These are phyloP conservation scores for Avicennia marina DNA, from an alignment of 257 asterid species.

Conservation along the genomic window DNA sequence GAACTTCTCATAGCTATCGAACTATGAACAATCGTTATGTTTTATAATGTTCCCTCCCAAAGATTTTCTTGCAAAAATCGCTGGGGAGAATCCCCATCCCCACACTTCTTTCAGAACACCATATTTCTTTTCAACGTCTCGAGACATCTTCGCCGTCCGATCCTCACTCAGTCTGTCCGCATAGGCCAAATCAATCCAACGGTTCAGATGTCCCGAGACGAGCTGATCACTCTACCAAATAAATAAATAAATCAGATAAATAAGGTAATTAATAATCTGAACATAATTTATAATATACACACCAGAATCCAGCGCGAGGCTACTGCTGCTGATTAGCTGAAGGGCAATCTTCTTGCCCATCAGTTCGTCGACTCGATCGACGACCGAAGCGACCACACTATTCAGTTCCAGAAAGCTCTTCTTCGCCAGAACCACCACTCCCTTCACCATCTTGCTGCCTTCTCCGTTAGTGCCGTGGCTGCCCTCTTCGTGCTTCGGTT, in stretches of 20 bases:
- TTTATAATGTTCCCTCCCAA: too few species aligned
- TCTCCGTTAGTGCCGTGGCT: neutral
- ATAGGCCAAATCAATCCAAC: constrained; percentile 14
- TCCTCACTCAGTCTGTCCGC: too few species aligned
- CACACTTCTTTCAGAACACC: too few species aligned
- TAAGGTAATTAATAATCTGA: neutral
- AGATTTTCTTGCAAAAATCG: too few species aligned
- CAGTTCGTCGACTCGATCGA: constrained; percentile 50
- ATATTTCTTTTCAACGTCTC: too few species aligned
- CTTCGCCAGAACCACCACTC: constrained; percentile 66
- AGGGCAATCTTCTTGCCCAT: constrained; percentile 49
- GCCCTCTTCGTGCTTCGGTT: constrained; percentile 22
- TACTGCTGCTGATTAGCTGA: constrained; percentile 42
- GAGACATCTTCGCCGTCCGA: constrained; percentile 13
- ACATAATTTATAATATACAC: neutral
- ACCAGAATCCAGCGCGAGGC: constrained; percentile 22
- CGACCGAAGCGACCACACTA: constrained; percentile 30
- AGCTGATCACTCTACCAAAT: neutral
- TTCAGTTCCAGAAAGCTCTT: constrained; percentile 42
- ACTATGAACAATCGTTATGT: too few species aligned
- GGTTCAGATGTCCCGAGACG: neutral
- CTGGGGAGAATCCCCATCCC: too few species aligned
- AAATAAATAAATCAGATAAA: neutral
- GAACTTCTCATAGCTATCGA: too few species aligned
- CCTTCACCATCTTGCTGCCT: constrained; percentile 28